A percentile compares a stretch with the other conserved stretches of the same genome.
Conservation (phyloP, 495 filamentous ascomycete genomes). For the Daldinia bambusicola region DNA sequence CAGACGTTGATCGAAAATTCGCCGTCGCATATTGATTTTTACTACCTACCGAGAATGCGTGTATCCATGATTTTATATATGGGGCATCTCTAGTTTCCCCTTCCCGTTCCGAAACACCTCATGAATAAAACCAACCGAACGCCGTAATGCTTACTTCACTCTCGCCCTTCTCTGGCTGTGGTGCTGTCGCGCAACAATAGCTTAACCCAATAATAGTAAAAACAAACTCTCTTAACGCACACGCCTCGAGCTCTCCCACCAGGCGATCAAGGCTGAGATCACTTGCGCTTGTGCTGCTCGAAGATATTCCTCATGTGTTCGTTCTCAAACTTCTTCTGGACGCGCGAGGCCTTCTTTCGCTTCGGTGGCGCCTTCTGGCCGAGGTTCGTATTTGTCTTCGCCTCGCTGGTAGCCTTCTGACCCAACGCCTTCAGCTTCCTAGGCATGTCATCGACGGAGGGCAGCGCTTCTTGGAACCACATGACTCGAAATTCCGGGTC, state of each 20-base stretch:
- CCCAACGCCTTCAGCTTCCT: constrained; percentile 76
- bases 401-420: constrained; percentile 81
- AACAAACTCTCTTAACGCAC: background rate
- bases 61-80: constrained; percentile 8
- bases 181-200: background rate
- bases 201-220: background rate
- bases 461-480: constrained; percentile 85
- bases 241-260: background rate
- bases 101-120: constrained; percentile 27
- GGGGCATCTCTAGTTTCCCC: background rate
- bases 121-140: constrained; percentile 24
- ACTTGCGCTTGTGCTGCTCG: constrained; percentile 72
- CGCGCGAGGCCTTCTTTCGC: constrained; percentile 73
- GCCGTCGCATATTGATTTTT: background rate
- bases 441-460: constrained; percentile 77
- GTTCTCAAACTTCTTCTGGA: constrained; percentile 85
- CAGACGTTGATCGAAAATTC: no score
- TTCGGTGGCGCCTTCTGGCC: constrained; percentile 71
- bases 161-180: background rate
- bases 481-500: constrained; percentile 83
- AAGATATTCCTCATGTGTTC: constrained; percentile 90
- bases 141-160: constrained; percentile 24
- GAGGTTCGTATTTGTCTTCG: constrained; percentile 68
- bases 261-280: background rate
- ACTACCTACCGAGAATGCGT: constrained; percentile 3